Conservation (phyloP, 768 basidiomycete genomes). For the Leccinellum rugosiceps region DNA sequence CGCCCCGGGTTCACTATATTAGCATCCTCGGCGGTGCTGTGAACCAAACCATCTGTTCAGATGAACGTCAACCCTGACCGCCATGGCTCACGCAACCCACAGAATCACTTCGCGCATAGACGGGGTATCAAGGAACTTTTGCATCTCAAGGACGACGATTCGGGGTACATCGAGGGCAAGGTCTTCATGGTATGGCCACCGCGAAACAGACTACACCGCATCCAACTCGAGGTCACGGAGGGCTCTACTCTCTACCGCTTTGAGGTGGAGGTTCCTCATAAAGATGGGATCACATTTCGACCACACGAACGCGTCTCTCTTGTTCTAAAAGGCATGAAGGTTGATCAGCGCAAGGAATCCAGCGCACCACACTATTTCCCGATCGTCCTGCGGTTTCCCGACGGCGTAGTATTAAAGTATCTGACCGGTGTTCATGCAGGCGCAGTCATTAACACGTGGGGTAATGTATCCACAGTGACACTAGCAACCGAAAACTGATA, state of each 20-base stretch:
- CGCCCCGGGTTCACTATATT: background rate
- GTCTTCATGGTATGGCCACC: conserved; percentile 47
- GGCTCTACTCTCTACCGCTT: conserved; percentile 27
- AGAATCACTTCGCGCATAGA: conserved; percentile 24
- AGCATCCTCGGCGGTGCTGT: background rate
- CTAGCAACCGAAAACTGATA: background rate
- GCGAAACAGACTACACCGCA: conserved; percentile 23
- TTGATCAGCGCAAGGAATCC: conserved; percentile 29
- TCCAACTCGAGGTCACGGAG: conserved; percentile 29
- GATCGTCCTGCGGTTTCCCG: conserved; percentile 39
- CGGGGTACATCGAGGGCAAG: conserved; percentile 40
- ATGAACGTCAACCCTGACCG: conserved; percentile 8
- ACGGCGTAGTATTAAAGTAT: conserved; percentile 43
- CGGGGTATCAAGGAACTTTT: conserved; percentile 34
- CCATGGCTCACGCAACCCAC: background rate
- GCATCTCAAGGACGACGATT: conserved; percentile 26
- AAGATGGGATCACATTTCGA: conserved; percentile 36
- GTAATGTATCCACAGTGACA: conserved; percentile 21
- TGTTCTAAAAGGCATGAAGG: conserved; percentile 42
- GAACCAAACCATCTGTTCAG: background rate
- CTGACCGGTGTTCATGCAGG: conserved; percentile 27
- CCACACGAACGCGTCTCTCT: conserved; percentile 43
- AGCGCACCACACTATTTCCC: conserved; percentile 35
- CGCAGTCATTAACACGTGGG: conserved; percentile 40
- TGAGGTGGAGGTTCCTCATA: conserved; percentile 38